Evolutionary conservation across 129 eudicot species (phyloP), one percentile per base, ranked within the genome.

Genomic region (Flaveria brownii): DNA sequence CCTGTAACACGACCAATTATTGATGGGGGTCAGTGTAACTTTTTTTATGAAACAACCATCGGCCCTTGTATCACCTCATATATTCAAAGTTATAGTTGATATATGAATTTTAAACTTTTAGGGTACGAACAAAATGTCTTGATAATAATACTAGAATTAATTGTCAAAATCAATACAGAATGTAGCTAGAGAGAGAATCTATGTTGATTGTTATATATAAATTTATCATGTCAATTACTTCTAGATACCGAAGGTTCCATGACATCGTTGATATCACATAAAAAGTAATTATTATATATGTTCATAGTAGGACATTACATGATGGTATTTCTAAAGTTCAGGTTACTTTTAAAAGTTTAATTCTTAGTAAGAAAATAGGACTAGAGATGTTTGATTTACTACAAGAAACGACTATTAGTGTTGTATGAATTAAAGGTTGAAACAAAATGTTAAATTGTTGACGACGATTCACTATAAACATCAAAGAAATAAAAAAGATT

Each of bases 221-320:
- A 68, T 18, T 67, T 42, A 57, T 56, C 12, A 65, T 72, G 28
- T 80, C 73, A 63, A 73, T 28, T 64, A 65, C 83, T 72, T 80
- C 78, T 73, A 72, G 78, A 80, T 54, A 52, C 9, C 26, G 83
- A 80, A 80, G 57, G 68, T 80, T 80, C 83, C 23, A 73, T 39
- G 14, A 46, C 47, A 5, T 51, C 16, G 6, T 15, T 72, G 25
- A 72, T 50, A 71, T 79, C 77, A 64, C 52, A 52, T 23, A 50
- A 33, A 49, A 6, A 69, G 6, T 74, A 60, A 74, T 28, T 70
- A 25, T 16, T 15, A 49, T 22, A 57, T 43, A 18, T 42, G 41
- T 74, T 60, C 43, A 22, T 14, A 15, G 11, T 25, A 60, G 26
- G 28, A 28, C 20, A 12, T 33, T 59, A 22, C 20, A 68, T 15